These are phyloP conservation scores for Astragalus glycyphyllos DNA, from an alignment of 306 rosid genomes.

Conservation along the genomic window DNA sequence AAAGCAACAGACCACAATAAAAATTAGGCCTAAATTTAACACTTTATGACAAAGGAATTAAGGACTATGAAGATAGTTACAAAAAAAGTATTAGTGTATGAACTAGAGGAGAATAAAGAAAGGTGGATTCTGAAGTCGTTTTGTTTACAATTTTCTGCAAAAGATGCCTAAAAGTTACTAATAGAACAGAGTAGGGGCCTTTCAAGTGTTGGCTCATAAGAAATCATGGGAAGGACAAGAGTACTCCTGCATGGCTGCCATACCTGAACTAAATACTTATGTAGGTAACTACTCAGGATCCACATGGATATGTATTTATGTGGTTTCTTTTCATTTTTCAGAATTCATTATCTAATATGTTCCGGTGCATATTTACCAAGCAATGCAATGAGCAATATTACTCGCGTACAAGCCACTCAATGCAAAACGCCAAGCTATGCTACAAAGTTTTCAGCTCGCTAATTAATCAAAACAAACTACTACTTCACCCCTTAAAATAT, in stretches of 20 bases:
- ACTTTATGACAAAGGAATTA: background rate
- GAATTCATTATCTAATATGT: slow-evolving; percentile 2
- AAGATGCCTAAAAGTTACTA: slow-evolving; percentile 16
- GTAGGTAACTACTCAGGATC: too few species aligned
- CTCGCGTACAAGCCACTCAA: background rate
- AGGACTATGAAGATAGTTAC: slow-evolving; percentile 1
- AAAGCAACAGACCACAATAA: background rate
- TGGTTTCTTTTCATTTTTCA: background rate
- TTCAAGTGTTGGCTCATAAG: background rate
- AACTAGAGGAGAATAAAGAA: slow-evolving; percentile 2
- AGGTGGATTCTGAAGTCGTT: slow-evolving; percentile 1
- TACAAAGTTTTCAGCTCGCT: background rate
- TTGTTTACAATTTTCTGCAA: slow-evolving; percentile 13
- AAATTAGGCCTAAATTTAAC: background rate
- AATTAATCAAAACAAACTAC: background rate
- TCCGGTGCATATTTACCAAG: background rate
- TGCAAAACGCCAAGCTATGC: background rate
- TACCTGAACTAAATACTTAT: too few species aligned
- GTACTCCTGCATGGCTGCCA: too few species aligned
- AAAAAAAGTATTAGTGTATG: slow-evolving; percentile 2
- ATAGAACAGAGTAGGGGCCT: background rate
- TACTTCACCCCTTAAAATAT: background rate
- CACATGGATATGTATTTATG: background rate
- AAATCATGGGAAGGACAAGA: background rate
- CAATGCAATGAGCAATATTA: slow-evolving; percentile 23